phyloP scores from a whole-genome alignment of 352 stramenopile genomes.

The Pythium sp. region DNA sequence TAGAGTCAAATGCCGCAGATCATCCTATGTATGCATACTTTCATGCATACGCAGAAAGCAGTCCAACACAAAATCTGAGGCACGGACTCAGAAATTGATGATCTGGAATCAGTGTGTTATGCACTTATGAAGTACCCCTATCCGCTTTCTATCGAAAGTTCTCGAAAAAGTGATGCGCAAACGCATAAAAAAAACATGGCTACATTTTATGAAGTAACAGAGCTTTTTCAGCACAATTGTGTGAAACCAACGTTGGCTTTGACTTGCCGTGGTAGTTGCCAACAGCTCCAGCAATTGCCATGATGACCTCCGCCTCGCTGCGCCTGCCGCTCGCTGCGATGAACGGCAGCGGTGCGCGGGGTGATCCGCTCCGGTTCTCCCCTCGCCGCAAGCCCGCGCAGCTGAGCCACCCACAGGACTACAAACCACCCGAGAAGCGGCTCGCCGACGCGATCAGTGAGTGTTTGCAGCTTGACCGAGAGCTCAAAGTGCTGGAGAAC shows the following conservation, averaged over 20 bases:
- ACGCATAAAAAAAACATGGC: neutral
- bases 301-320: neutral
- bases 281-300: neutral
- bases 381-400: neutral
- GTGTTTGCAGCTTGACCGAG: conserved; percentile 33
- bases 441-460: conserved; percentile 22
- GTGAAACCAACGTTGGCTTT: neutral
- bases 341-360: neutral
- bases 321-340: neutral
- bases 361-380: conserved; percentile 2
- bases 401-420: conserved; percentile 3
- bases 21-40: too few species aligned
- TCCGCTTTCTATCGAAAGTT: neutral
- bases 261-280: neutral
- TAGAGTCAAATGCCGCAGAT: too few species aligned
- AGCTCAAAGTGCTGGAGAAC: conserved; percentile 65
- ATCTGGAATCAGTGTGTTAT: neutral
- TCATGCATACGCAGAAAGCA: too few species aligned
- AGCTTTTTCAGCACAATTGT: neutral
- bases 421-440: conserved; percentile 26
- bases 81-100: neutral
- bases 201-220: neutral
- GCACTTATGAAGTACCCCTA: too few species aligned
- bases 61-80: too few species aligned
- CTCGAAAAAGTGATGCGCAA: neutral